Conservation (phyloP, 2,329 filamentous ascomycete genomes). For the Xylaria sp. region DNA sequence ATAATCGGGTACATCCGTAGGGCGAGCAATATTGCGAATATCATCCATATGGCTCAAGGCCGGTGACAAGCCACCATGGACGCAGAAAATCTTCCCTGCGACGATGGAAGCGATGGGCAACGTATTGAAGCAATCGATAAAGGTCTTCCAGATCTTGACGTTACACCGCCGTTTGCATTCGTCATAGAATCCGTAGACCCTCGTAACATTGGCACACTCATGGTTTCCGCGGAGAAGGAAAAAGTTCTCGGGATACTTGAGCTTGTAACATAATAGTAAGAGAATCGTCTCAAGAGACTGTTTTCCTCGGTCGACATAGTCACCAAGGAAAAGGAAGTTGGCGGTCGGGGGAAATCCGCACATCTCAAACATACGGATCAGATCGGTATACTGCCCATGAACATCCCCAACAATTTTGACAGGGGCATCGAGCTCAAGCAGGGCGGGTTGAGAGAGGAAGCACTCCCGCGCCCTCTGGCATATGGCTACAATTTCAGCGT, state of each 20-base stretch:
- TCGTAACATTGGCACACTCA: slow-evolving; percentile 98
- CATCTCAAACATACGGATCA: slow-evolving; percentile 98
- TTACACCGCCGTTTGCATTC: slow-evolving; percentile 99
- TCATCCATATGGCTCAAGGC: slow-evolving; percentile 97
- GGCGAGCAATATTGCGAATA: slow-evolving; percentile 93
- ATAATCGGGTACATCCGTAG: slow-evolving; percentile 97
- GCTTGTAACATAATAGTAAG: slow-evolving; percentile 96
- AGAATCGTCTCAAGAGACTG: slow-evolving; percentile 99
- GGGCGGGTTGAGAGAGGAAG: slow-evolving; percentile 89
- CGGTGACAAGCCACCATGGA: slow-evolving; percentile 93
- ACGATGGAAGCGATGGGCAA: slow-evolving; percentile 98
- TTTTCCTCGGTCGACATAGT: slow-evolving; percentile 99
- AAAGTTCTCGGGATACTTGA: slow-evolving; percentile 99
- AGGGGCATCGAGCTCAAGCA: slow-evolving; percentile 90
- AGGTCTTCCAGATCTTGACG: slow-evolving; percentile 99
- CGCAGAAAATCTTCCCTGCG: slow-evolving; percentile 98
- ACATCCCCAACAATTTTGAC: slow-evolving; percentile 99
- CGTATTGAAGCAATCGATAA: slow-evolving; percentile 99
- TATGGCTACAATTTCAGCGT: slow-evolving; percentile 95
- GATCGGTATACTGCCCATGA: slow-evolving; percentile 94
- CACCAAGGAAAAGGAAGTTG: slow-evolving; percentile 96
- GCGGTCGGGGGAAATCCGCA: slow-evolving; percentile 92
- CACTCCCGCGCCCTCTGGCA: slow-evolving; percentile 90
- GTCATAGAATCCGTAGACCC: slow-evolving; percentile 99
- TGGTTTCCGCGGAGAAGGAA: slow-evolving; percentile 99